phyloP scores from a whole-genome alignment of 352 stramenopile species.

The Phytophthora hybrid region DNA sequence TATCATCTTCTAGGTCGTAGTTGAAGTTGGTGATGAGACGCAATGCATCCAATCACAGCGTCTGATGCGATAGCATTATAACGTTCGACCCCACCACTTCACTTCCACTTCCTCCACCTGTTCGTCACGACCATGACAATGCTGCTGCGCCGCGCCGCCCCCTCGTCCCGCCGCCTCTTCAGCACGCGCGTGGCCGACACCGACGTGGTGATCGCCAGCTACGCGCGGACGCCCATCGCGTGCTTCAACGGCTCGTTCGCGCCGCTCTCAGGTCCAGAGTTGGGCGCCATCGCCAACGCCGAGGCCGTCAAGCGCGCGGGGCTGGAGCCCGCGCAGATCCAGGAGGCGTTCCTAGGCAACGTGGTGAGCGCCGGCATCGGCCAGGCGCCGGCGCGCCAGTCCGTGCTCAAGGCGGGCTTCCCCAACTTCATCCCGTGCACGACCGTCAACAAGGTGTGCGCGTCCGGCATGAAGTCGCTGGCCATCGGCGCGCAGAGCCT shows the following conservation, averaged over 20 bases:
- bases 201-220: constrained; percentile 95
- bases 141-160: constrained; percentile 24
- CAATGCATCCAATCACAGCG: constrained; percentile 39
- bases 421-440: constrained; percentile 95
- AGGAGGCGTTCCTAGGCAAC: constrained; percentile 98
- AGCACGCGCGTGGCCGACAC: constrained; percentile 68
- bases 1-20: not conserved
- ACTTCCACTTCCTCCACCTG: constrained; percentile 17
- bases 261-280: constrained; percentile 87
- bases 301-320: constrained; percentile 80
- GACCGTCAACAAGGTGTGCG: constrained; percentile 99
- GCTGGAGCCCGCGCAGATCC: constrained; percentile 83
- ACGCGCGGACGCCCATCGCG: constrained; percentile 96
- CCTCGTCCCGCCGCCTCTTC: constrained; percentile 61
- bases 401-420: constrained; percentile 92
- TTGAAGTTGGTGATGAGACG: constrained; percentile 28
- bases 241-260: constrained; percentile 95
- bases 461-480: constrained; percentile 94
- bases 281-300: constrained; percentile 94
- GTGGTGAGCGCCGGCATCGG: constrained; percentile 97
- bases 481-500: constrained; percentile 91
- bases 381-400: constrained; percentile 96
- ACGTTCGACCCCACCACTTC: not conserved
- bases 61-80: constrained; percentile 19
- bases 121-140: not conserved